phyloP scores from a whole-genome alignment of 2,329 filamentous ascomycete genomes.

The Calonectria hongkongensis region DNA sequence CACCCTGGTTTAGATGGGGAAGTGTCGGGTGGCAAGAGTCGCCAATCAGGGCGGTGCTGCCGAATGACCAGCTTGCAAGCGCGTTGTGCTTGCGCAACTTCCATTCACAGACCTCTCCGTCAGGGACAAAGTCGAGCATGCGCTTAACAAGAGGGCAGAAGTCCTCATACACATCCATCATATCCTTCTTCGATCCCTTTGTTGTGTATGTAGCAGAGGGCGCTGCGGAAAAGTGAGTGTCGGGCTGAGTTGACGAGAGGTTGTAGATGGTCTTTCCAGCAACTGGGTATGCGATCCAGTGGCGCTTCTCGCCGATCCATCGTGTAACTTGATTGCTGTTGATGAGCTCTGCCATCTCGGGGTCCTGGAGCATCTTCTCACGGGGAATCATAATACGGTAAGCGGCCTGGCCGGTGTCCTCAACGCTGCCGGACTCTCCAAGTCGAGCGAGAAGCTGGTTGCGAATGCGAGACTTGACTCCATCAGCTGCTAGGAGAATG shows the following conservation, averaged over 20 bases:
- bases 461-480: constrained; percentile 72
- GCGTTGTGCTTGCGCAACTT: constrained; percentile 75
- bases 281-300: constrained; percentile 87
- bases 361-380: constrained; percentile 78
- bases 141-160: constrained; percentile 76
- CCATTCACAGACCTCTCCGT: constrained; percentile 80
- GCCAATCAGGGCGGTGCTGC: constrained; percentile 74
- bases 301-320: constrained; percentile 85
- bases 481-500: constrained; percentile 72
- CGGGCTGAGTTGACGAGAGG: constrained; percentile 77
- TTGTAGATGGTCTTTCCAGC: constrained; percentile 80
- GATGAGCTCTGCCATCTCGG: constrained; percentile 80
- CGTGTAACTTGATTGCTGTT: constrained; percentile 80
- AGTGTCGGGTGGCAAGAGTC: constrained; percentile 81
- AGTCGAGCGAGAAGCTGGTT: constrained; percentile 72
- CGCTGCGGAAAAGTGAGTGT: constrained; percentile 75
- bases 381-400: constrained; percentile 87
- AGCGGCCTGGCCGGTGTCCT: constrained; percentile 84
- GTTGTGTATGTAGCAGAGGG: constrained; percentile 78
- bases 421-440: constrained; percentile 71
- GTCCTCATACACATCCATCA: constrained; percentile 77
- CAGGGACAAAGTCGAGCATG: constrained; percentile 76
- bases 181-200: constrained; percentile 74
- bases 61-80: constrained; percentile 75
- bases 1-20: constrained; percentile 79